Conservation (phyloP, 768 basidiomycete species). For the Mycena rebaudengoi region DNA sequence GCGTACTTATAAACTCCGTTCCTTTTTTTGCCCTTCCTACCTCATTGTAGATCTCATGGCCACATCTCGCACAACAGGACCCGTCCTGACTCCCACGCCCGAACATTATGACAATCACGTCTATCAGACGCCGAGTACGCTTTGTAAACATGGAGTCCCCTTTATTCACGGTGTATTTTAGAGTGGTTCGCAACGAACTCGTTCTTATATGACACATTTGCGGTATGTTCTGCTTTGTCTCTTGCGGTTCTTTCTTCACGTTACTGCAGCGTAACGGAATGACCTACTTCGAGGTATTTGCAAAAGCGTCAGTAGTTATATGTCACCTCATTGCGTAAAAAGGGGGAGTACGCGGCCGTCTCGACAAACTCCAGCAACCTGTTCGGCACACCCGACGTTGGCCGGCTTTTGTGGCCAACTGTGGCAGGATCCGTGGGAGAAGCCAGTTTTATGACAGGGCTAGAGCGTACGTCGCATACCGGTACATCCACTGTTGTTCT, state of each 20-base stretch:
- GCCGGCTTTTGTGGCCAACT: conserved; percentile 61
- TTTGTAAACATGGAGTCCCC: not conserved
- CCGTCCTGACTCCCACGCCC: conserved; percentile 52
- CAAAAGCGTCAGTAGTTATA: not conserved
- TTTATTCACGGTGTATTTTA: conserved; percentile 14
- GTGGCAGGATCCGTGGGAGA: conserved; percentile 51
- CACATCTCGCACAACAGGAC: conserved; percentile 45
- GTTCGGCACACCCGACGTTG: conserved; percentile 53
- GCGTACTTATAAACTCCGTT: conserved; percentile 46
- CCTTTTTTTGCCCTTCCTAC: not conserved
- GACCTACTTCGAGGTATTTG: conserved; percentile 62
- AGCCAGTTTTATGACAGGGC: conserved; percentile 73
- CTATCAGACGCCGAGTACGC: conserved; percentile 62
- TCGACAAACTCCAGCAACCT: conserved; percentile 61
- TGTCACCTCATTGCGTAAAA: not conserved
- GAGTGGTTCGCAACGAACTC: conserved; percentile 52
- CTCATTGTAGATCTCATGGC: conserved; percentile 62
- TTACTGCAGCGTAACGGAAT: conserved; percentile 62
- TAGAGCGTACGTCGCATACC: conserved; percentile 56
- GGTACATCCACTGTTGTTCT: not conserved
- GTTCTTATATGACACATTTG: conserved; percentile 48
- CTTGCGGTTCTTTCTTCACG: not conserved
- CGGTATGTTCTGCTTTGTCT: conserved; percentile 26
- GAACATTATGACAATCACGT: conserved; percentile 64
- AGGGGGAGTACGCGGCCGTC: conserved; percentile 72